Percentiles rank a stretch among this genome's conserved stretches.
Conservation (phyloP, 768 basidiomycete species). For the Leccinum imitatum region DNA sequence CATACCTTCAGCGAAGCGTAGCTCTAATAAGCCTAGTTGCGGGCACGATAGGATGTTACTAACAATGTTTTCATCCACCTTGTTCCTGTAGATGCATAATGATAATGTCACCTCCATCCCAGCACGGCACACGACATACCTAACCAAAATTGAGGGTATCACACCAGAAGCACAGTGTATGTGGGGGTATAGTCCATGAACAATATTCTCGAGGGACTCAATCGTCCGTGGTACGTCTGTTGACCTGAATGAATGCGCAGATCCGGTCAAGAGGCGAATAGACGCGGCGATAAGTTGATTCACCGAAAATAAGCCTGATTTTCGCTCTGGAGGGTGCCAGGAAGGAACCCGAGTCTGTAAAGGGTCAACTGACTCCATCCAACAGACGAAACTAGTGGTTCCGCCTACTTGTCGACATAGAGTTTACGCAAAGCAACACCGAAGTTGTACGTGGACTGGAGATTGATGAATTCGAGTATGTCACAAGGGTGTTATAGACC, state of each 20-base stretch:
- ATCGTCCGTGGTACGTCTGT: constrained; percentile 79
- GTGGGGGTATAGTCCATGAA: constrained; percentile 70
- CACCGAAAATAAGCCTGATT: constrained; percentile 61
- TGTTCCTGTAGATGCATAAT: constrained; percentile 45
- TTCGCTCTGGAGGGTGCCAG: constrained; percentile 45
- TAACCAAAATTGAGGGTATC: constrained; percentile 51
- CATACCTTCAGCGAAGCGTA: constrained; percentile 65
- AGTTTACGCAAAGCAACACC: constrained; percentile 58
- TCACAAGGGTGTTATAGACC: constrained; percentile 1
- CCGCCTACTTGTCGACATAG: constrained; percentile 61
- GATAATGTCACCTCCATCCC: not conserved
- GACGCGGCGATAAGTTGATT: not conserved
- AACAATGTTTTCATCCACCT: constrained; percentile 67
- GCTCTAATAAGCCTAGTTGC: constrained; percentile 58
- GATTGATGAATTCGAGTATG: not conserved
- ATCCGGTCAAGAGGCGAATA: not conserved
- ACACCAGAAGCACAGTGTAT: constrained; percentile 44
- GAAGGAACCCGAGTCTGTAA: constrained; percentile 62
- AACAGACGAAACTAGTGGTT: not conserved
- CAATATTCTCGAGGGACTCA: constrained; percentile 70
- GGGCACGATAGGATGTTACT: constrained; percentile 71
- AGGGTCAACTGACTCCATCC: not conserved
- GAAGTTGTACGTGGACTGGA: constrained; percentile 64
- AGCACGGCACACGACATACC: constrained; percentile 38
- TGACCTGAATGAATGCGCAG: constrained; percentile 39